Conservation (phyloP, 2,329 filamentous ascomycete species). For the Macrophomina phaseolina region DNA sequence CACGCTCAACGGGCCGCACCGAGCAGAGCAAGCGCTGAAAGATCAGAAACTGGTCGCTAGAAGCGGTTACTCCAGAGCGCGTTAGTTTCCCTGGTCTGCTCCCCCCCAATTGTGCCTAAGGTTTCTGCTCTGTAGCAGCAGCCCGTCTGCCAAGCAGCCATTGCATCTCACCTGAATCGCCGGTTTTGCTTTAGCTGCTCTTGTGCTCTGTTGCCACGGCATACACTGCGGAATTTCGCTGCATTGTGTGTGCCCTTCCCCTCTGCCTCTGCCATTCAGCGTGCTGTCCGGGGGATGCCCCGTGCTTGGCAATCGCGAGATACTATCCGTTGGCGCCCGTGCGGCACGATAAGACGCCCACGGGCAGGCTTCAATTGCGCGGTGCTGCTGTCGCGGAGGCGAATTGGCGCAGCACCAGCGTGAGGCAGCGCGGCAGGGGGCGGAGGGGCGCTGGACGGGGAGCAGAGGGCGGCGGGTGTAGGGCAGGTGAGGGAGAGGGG, state of each 20-base stretch:
- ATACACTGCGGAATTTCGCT: neutral
- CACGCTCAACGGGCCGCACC: neutral
- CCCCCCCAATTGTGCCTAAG: neutral
- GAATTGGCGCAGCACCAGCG: neutral
- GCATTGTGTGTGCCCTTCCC: neutral
- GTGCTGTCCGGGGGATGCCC: neutral
- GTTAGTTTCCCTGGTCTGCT: neutral
- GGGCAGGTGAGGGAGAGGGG: neutral
- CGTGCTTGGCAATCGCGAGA: neutral
- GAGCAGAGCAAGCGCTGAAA: neutral
- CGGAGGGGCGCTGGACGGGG: neutral
- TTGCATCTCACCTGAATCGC: neutral
- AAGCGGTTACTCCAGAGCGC: neutral
- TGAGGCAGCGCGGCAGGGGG: neutral
- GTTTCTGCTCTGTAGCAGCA: neutral
- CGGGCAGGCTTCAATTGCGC: neutral
- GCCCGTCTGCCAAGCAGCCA: neutral
- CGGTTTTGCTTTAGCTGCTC: constrained; percentile 1
- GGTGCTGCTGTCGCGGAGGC: neutral
- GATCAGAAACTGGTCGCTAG: neutral
- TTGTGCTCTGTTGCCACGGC: neutral
- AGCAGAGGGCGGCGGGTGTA: neutral
- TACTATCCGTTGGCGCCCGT: neutral
- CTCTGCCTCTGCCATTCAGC: constrained; percentile 9
- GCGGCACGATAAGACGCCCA: neutral